These are phyloP conservation scores for Prunus armeniaca DNA, from an alignment of 306 rosid species.

Conservation along the genomic window DNA sequence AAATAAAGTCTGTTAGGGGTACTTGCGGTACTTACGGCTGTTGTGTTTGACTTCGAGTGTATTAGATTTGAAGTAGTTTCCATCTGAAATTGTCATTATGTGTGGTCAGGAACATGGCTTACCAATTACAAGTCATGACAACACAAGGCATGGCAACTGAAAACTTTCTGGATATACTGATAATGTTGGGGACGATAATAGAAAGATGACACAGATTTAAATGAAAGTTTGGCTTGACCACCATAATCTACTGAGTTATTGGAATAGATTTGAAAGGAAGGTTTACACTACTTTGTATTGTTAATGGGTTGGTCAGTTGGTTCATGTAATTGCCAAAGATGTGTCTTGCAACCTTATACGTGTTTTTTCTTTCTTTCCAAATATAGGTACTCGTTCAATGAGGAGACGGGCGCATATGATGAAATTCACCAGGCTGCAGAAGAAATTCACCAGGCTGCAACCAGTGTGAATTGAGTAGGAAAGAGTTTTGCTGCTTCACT, in stretches of 20 bases:
- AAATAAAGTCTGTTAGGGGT: too few relatives aligned
- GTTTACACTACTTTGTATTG: too few relatives aligned
- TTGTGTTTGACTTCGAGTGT: neutral
- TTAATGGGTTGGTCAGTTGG: neutral
- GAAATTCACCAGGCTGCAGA: neutral
- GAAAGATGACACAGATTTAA: neutral
- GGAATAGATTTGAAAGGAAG: neutral
- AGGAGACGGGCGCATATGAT: constrained; percentile 6
- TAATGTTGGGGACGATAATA: neutral
- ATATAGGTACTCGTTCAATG: constrained; percentile 11
- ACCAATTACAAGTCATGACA: neutral
- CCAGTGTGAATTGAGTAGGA: constrained; percentile 1
- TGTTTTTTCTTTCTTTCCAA: neutral
- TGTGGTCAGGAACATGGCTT: neutral
- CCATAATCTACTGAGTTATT: neutral
- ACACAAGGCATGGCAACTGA: neutral
- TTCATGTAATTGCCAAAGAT: neutral
- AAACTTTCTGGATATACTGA: neutral
- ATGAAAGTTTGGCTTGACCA: neutral
- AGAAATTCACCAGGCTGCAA: neutral
- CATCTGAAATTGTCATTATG: neutral
- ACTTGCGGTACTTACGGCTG: too few relatives aligned
- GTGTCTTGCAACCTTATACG: neutral
- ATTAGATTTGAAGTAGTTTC: neutral
- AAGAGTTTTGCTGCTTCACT: neutral